Evolutionary conservation across 2,329 filamentous ascomycete species (phyloP), one percentile per base, ranked within the genome.

Genomic region (Trichophyton simii): DNA sequence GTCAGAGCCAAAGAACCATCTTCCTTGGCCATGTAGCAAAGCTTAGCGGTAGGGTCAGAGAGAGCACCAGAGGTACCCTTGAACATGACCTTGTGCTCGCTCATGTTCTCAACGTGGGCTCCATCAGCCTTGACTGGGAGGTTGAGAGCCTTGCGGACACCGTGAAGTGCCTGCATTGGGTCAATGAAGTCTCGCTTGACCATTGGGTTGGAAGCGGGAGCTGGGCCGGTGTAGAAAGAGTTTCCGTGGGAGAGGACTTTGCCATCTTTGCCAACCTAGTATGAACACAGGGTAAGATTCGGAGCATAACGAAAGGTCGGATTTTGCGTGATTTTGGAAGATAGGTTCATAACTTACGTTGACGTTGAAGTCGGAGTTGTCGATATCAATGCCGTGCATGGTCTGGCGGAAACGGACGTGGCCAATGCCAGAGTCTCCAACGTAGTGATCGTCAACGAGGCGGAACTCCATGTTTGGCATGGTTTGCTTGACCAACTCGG

Each of bases 351-450:
- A 38, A 42, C 63, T 61, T 61, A 64, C 63, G 55, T 64, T 64
- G 18, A 64, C 60, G 58, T 64, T 64, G 58, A 64, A 62, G 44
- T 64, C 63, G 15, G 60, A 58, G 52, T 64, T 64, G 46, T 64
- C 63, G 36, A 64, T 44, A 57, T 64, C 63, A 18, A 64, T 44
- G 3, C 63, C 63, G 34, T 64, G 58, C 44, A 62, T 31, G 25
- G 63, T 64, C 38, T 64, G 63, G 36, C 60, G 60, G 58, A 64
- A 61, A 46, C 59, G 38, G 7, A 64, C 60, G n/a, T 64, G 63
- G 38, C 52, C 63, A 34, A 64, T 57, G 38, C 63, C 63, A 20
- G 62, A 62, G 28, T 41, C n/a, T 8, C 63, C 63, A 42, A 64
- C 55, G 34, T 64, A 64, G 20, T 64, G 63, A 46, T 64, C 63